Evolutionary conservation across 2,329 filamentous ascomycete species (phyloP), one percentile per base, ranked within the genome.

Genomic region (Annulohypoxylon truncatum): DNA sequence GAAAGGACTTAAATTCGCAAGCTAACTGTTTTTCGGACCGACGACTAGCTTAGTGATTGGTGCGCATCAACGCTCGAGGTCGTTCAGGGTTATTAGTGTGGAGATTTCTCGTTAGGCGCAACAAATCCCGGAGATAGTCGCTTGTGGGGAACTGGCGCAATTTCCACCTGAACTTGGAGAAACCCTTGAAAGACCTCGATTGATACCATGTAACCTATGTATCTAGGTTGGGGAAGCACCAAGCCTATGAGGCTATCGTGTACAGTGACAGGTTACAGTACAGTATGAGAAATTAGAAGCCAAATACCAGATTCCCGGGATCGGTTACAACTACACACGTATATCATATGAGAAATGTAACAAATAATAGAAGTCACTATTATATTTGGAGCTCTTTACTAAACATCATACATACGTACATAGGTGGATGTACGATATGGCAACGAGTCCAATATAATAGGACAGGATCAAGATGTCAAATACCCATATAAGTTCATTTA

Each of bases 11-110:
- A 51, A 26, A 22, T 38, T 48, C 24, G 18, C 33, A 29, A 50
- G 54, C 62, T 63, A 66, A 20, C 31, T 42, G n/a, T 33, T 66
- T 35, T 47, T 69, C 66, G 66, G 63, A 51, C 66, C 63, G 55
- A 66, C 33, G 56, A 38, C 47, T 10, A 61, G 59, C 15, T 20
- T 22, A 6, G 10, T 64, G 47, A 61, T 69, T 69, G 59, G 66
- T 29, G 66, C 66, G 66, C 66, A 61, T 69, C 7, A n/a, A 60
- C 10, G 15, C 44, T 57, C 13, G 33, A 66, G 62, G 63, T 68
- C 63, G 59, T 52, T 24, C 46, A 60, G 50, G 51, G 52, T 40
- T 53, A 38, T 61, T 42, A 8, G 35, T 53, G 62, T 65, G 57
- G 62, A 28, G 50, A 44, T 46, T 24, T 44, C 52, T 29, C 12